Evolutionary conservation across 441 rosid species (phyloP), one percentile per base, ranked within the genome.

Genomic region (Aleurites moluccanus): DNA sequence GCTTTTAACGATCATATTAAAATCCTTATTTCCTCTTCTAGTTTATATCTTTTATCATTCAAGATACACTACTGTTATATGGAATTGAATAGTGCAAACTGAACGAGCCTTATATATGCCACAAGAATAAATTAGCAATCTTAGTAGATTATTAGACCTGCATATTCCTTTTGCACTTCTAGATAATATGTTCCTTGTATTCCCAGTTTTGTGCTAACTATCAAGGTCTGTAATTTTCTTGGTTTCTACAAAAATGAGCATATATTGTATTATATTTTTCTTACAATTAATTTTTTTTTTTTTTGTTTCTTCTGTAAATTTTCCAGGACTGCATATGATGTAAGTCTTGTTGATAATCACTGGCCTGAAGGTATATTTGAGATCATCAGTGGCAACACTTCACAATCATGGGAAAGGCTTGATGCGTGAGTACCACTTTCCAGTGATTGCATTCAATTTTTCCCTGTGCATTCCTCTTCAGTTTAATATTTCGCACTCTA

Each of bases 361-460:
- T 95, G 98, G 98, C 87, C 90, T 62, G 68, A 87, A 80, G 88
- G 82, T 33, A 61, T 63, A 18, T 95, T 95, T 78, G 86, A 84
- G 62, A 76, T 88, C 65, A 80, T 95, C 79, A 83, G 77, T 65
- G 99, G 98, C 33, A 95, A 93, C 87, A 82, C 81, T 73, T 88
- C 98, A 30, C 85, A 68, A 66, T 88, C 99, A 64, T 95, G 99
- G 99, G 99, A 93, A 77, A 88, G 95, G 77, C 98, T 93, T 69
- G 98, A 95, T 83, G 92, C 88, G 98, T 91, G 83, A 88, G 97
- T 89, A 49, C 77, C 56, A 21, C 27, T 15, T 80, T 69, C 64
- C 61, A 75, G 42, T 50, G 38, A 28, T n/a, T 68, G 18, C 9
- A 20, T 15, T 49, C 20, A 1, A 35, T 52, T 63, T 72, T 67